Conservation (phyloP, 2,329 filamentous ascomycete species). For the Lasiodiplodia sp. region DNA sequence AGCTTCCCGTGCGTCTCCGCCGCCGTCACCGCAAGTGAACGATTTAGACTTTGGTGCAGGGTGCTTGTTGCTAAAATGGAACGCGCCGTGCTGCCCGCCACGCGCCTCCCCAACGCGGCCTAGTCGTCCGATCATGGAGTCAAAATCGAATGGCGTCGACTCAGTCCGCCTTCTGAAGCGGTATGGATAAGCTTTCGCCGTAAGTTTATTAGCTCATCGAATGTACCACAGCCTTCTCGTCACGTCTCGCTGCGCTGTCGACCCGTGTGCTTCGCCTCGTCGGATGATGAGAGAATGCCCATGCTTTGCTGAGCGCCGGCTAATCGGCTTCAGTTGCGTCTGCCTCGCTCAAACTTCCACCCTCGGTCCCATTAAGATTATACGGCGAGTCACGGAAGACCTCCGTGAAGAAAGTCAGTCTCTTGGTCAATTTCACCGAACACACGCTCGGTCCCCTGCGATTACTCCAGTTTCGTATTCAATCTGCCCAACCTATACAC, state of each 20-base stretch:
- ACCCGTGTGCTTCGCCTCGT: neutral
- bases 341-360: neutral
- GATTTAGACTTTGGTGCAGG: neutral
- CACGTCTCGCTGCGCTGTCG: neutral
- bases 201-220: slow-evolving; percentile 9
- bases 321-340: neutral
- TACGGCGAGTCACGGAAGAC: neutral
- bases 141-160: slow-evolving; percentile 9
- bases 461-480: slow-evolving; percentile 22
- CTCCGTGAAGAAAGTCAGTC: neutral
- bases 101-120: neutral
- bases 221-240: neutral
- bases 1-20: neutral
- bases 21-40: neutral
- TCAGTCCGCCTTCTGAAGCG: neutral
- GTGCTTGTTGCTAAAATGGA: neutral
- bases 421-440: neutral
- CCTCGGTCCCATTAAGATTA: slow-evolving; percentile 1
- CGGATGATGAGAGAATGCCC: neutral
- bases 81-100: neutral
- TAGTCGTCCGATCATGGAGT: slow-evolving; percentile 3
- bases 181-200: neutral
- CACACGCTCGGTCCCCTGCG: neutral
- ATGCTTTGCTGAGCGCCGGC: neutral
- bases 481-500: slow-evolving; percentile 26